phyloP scores from a whole-genome alignment of 345 rosid species.

The Brassica carinata region DNA sequence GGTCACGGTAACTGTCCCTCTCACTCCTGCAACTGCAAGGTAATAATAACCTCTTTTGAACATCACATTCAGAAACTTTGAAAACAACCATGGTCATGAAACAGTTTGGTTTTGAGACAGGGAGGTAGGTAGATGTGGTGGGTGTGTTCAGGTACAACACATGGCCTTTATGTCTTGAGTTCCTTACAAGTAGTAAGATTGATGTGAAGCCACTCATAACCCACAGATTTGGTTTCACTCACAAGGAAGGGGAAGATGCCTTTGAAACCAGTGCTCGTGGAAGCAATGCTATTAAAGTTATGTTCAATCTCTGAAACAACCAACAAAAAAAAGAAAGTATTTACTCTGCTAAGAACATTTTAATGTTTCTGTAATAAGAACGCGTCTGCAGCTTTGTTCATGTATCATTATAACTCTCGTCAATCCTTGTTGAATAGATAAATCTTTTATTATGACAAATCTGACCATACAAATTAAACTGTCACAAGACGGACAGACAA shows the following conservation, averaged over 20 bases:
- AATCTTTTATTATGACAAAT: conserved; percentile 27
- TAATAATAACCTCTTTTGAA: conserved; percentile 14
- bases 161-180: conserved; percentile 86
- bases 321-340: no score
- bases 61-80: neutral
- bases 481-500: conserved; percentile 18
- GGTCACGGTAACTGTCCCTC: conserved; percentile 73
- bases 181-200: conserved; percentile 72
- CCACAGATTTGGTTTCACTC: conserved; percentile 84
- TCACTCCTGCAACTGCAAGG: conserved; percentile 93
- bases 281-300: conserved; percentile 82
- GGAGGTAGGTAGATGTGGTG: conserved; percentile 72
- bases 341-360: neutral
- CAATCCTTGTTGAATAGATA: conserved; percentile 17
- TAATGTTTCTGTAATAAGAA: conserved; percentile 9
- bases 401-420: neutral
- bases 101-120: conserved; percentile 42
- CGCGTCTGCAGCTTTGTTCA: neutral
- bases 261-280: conserved; percentile 90
- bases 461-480: conserved; percentile 20
- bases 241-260: conserved; percentile 78
- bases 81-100: neutral
- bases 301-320: conserved; percentile 68
- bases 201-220: conserved; percentile 88
- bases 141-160: conserved; percentile 85